These are phyloP conservation scores for Leccinum uliginosum DNA, from an alignment of 768 basidiomycete genomes.

Conservation along the genomic window DNA sequence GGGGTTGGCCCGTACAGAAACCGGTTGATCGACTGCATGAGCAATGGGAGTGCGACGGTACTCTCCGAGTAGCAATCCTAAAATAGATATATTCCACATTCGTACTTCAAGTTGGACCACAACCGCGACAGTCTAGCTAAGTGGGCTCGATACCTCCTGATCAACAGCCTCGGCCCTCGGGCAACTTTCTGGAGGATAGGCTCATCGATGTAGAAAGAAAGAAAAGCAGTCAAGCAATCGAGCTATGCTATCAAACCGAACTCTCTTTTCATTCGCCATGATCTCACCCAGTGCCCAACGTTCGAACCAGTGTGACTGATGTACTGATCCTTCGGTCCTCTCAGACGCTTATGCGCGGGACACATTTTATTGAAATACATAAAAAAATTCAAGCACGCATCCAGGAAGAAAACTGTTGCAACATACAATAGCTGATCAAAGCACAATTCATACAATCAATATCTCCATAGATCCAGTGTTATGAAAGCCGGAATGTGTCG, in stretches of 20 bases:
- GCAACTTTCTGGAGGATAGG: not conserved
- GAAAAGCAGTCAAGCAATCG: not conserved
- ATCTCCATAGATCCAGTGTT: not conserved
- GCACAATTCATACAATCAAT: slow-evolving; percentile 3
- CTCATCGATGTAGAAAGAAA: not conserved
- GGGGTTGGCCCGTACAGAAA: slow-evolving; percentile 96
- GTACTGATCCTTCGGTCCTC: not conserved
- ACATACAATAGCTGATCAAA: slow-evolving; percentile 4
- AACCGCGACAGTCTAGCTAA: too few species aligned
- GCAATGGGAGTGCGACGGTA: slow-evolving; percentile 4
- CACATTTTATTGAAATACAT: not conserved
- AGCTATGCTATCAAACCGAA: not conserved
- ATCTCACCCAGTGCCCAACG: not conserved
- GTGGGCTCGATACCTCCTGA: too few species aligned
- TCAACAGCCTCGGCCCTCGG: too few species aligned
- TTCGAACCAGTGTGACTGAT: not conserved
- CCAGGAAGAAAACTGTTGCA: not conserved
- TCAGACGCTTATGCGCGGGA: not conserved
- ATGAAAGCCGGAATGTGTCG: slow-evolving; percentile 9
- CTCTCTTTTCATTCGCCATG: not conserved
- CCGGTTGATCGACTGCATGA: slow-evolving; percentile 85
- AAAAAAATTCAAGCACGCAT: not conserved
- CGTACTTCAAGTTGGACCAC: not conserved
- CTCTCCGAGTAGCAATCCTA: slow-evolving; percentile 3
- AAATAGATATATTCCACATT: slow-evolving; percentile 15